Evolutionary conservation across 176 grass and related monocot species (phyloP).

Genomic region (Melocanna baccifera): DNA sequence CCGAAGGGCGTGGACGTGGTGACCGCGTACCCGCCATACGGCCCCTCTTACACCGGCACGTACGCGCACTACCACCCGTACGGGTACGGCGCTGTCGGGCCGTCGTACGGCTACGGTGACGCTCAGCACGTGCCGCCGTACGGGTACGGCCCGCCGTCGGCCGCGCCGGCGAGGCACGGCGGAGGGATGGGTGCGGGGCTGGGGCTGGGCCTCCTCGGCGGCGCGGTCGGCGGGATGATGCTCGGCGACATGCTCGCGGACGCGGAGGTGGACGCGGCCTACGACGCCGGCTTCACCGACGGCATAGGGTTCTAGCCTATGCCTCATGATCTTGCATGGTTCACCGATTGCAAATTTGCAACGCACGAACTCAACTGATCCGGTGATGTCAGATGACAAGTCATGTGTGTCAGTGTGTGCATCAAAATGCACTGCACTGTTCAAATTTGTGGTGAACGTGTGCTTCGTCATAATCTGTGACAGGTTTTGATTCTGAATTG

Average conservation of each 20-base stretch:
- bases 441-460: too few relatives aligned
- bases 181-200: conserved; percentile 5
- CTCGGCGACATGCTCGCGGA: conserved; percentile 33
- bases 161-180: neutral
- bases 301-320: neutral
- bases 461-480: too few relatives aligned
- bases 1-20: neutral
- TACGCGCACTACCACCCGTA: neutral
- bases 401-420: too few relatives aligned
- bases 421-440: too few relatives aligned
- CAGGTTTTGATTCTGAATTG: too few relatives aligned
- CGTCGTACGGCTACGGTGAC: conserved; percentile 16
- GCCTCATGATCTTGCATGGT: too few relatives aligned
- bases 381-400: too few relatives aligned
- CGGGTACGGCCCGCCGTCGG: conserved; percentile 6
- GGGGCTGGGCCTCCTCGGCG: conserved; percentile 33
- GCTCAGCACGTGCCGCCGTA: neutral
- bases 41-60: neutral
- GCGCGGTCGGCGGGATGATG: conserved; percentile 36
- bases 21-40: neutral
- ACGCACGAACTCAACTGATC: too few relatives aligned
- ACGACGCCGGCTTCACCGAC: neutral
- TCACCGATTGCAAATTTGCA: too few relatives aligned
- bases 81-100: conserved; percentile 20
- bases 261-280: conserved; percentile 13